phyloP scores from a whole-genome alignment of 106 monocot species.

The Platanthera zijinensis region DNA sequence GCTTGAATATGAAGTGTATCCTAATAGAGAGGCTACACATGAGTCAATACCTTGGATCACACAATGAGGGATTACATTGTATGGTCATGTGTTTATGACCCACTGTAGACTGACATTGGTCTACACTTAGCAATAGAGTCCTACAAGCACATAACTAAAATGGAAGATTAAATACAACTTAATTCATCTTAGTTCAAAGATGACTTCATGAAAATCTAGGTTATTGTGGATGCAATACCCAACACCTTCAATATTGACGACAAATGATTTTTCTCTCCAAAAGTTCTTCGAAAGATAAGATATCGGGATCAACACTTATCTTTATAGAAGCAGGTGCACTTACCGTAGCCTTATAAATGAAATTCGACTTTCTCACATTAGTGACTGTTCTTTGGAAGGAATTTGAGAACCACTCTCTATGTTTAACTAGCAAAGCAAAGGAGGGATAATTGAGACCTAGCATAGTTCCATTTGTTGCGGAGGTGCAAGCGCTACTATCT shows the following conservation, averaged over 20 bases:
- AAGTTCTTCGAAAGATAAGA: conserved; percentile 12
- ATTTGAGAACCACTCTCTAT: not conserved
- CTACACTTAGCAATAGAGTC: too few species aligned
- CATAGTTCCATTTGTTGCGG: conserved; percentile 7
- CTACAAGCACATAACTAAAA: too few species aligned
- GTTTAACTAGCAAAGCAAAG: conserved; percentile 1
- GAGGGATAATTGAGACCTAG: conserved; percentile 21
- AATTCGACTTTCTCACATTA: conserved; percentile 12
- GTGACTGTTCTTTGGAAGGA: conserved; percentile 21
- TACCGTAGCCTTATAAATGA: conserved; percentile 9
- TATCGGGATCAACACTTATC: conserved; percentile 13
- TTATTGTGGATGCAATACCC: too few species aligned
- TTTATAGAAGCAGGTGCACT: not conserved
- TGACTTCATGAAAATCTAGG: too few species aligned
- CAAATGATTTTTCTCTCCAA: conserved; percentile 18
- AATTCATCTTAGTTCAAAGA: too few species aligned
- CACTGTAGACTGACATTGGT: too few species aligned
- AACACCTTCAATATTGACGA: conserved; percentile 15
- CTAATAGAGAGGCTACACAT: too few species aligned
- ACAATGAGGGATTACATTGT: too few species aligned
- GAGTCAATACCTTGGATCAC: too few species aligned
- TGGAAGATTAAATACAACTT: too few species aligned
- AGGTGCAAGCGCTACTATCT: conserved; percentile 14
- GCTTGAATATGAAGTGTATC: too few species aligned
- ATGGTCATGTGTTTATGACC: too few species aligned